Base-by-base conservation (phyloP, 2,329 filamentous ascomycete species). In the Parastagonospora nodorum region DNA sequence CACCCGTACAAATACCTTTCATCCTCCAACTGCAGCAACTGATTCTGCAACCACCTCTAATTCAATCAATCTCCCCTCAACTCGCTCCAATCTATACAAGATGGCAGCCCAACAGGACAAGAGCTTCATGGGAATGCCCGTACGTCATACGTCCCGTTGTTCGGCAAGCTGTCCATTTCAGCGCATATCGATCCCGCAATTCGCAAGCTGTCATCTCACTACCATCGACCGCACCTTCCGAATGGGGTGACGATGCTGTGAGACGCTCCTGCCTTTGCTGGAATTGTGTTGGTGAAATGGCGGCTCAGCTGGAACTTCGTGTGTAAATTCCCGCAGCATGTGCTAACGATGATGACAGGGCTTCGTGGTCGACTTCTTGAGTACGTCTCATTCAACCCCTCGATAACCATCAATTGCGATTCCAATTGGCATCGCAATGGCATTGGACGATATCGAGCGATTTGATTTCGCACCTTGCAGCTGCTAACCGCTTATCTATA, bases 351-450 rank as follows among this genome's bases (percentile, higher is more conserved):
- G 28, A 42, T 56, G 62, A 33, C 74, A 95, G 88, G 90, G 90
- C 79, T 97, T 97, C 86, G 76, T 97, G 77, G 90, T 95, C 77
- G 93, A 97, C 84, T 97, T 97, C 87, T 78, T 97, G 87, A 97
- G 92, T 96, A 96, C 76, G 92, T 94, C 59, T 35, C 47, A 44
- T 45, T 54, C 45, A 44, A 35, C 52, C 9, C 32, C 10, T 48
- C 45, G 44, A 52, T 37, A 45, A 39, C 39, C 65, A 69, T 67
- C 60, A 40, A 14, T 39, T 45, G 27, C 31, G 52, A 52, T 42
- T 49, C 58, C 60, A 64, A 70, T 67, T 67, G 68, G 49, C 53
- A 48, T 40, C 15, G n/a, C 24, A 40, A 24, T 29, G 46, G 37
- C 53, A 61, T 62, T 51, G 37, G 45, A 49, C 42, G 10, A 15